phyloP scores from a whole-genome alignment of 768 basidiomycete species.

The Leccinum sublutescens region DNA sequence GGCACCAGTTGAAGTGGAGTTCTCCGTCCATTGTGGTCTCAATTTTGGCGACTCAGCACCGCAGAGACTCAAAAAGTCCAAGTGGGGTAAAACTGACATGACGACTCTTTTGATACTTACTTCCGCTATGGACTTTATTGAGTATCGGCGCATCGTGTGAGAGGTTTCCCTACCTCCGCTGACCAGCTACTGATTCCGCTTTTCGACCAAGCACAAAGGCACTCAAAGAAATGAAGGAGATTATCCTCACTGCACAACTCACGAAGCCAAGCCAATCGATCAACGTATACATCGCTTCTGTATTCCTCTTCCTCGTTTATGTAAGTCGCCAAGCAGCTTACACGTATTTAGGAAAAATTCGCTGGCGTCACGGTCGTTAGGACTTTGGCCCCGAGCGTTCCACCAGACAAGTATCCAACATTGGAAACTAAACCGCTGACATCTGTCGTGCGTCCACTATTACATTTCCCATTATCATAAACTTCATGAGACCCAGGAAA shows the following conservation, averaged over 20 bases:
- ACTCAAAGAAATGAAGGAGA: conserved; percentile 56
- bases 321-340: conserved; percentile 11
- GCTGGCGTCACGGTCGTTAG: conserved; percentile 61
- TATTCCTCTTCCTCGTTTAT: conserved; percentile 29
- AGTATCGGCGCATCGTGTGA: conserved; percentile 78
- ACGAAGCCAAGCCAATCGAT: conserved; percentile 76
- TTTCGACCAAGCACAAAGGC: conserved; percentile 57
- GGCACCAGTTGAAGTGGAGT: conserved; percentile 53
- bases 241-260: conserved; percentile 57
- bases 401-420: conserved; percentile 59
- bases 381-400: conserved; percentile 57
- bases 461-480: not conserved
- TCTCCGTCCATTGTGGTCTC: conserved; percentile 59
- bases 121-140: conserved; percentile 71
- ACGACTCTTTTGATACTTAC: conserved; percentile 73
- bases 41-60: conserved; percentile 29
- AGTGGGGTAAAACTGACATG: conserved; percentile 49
- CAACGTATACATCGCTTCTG: conserved; percentile 58
- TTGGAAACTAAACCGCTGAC: conserved; percentile 68
- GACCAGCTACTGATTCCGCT: conserved; percentile 3
- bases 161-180: conserved; percentile 14
- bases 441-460: conserved; percentile 43
- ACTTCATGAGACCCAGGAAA: conserved; percentile 45
- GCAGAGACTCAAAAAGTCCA: conserved; percentile 46
- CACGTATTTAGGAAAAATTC: conserved; percentile 56